These are phyloP conservation scores for Vigna reflexopilosa DNA, from an alignment of 306 rosid genomes.

Conservation along the genomic window DNA sequence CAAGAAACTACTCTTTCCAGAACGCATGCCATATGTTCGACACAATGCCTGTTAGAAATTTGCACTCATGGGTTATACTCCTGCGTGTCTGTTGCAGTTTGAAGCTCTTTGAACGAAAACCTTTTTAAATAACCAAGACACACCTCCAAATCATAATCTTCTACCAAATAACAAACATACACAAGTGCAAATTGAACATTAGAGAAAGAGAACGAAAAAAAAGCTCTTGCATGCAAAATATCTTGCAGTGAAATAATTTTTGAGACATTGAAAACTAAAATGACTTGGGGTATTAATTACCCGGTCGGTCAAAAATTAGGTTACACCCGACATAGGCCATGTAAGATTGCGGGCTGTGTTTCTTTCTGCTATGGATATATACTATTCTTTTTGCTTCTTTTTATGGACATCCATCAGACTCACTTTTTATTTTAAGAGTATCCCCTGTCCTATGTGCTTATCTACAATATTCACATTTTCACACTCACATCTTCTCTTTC, in stretches of 20 bases:
- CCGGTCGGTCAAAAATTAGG: slow-evolving; percentile 43
- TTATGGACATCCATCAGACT: slow-evolving; percentile 28
- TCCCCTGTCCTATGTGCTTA: slow-evolving; percentile 43
- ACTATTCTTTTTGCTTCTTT: slow-evolving; percentile 47
- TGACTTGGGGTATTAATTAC: slow-evolving; percentile 37
- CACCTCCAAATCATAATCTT: no score
- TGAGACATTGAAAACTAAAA: slow-evolving; percentile 44
- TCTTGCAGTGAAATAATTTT: slow-evolving; percentile 27
- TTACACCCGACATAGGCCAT: slow-evolving; percentile 40
- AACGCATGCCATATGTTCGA: no score
- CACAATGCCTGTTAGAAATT: no score
- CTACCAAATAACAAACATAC: no score
- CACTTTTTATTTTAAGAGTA: slow-evolving; percentile 43
- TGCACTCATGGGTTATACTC: no score
- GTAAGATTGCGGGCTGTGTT: slow-evolving; percentile 3
- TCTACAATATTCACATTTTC: slow-evolving; percentile 40
- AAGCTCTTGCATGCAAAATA: no score
- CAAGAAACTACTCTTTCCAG: no score
- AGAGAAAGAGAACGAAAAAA: no score
- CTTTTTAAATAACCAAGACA: no score
- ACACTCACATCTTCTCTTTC: background rate
- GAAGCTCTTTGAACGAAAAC: no score
- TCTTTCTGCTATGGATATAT: slow-evolving; percentile 21
- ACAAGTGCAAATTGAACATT: no score
- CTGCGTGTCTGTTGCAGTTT: no score